phyloP scores from a whole-genome alignment of 148 eudicot genomes.

The Cornus kousa region DNA sequence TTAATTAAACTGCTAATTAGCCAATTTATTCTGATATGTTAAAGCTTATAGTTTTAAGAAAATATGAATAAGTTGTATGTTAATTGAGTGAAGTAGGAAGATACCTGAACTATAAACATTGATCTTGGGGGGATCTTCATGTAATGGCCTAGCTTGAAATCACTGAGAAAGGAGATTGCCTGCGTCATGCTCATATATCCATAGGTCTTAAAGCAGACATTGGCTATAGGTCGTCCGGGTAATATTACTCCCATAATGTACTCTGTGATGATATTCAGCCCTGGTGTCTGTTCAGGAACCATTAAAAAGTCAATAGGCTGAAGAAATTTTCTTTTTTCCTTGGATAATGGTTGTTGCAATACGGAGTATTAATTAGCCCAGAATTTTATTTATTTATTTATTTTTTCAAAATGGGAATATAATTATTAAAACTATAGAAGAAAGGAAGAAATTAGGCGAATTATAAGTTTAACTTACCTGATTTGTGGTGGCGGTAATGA shows the following conservation, averaged over 20 bases:
- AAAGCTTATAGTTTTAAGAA: no score
- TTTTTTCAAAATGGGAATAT: no score
- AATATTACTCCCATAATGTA: constrained; percentile 38
- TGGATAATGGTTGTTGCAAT: no score
- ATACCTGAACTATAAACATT: constrained; percentile 55
- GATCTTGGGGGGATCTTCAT: constrained; percentile 59
- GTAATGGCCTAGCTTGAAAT: constrained; percentile 56
- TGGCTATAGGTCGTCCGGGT: constrained; percentile 49
- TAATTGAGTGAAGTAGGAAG: background rate
- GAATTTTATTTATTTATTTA: no score
- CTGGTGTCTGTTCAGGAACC: constrained; percentile 29
- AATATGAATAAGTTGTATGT: background rate
- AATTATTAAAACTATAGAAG: background rate
- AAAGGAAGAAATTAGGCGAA: no score
- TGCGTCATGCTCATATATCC: constrained; percentile 54
- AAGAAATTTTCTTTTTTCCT: no score
- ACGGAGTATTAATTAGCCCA: no score
- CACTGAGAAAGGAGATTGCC: constrained; percentile 41
- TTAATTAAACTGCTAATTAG: no score
- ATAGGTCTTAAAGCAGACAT: constrained; percentile 51
- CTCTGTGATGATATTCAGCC: constrained; percentile 47
- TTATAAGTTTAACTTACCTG: constrained; percentile 20
- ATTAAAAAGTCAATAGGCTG: background rate
- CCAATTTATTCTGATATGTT: no score
- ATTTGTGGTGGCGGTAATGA: constrained; percentile 57